Evolutionary conservation across 371 early-diverging fungal species (phyloP), one percentile per base, ranked within the genome.

Genomic region (Mucor racemosus): DNA sequence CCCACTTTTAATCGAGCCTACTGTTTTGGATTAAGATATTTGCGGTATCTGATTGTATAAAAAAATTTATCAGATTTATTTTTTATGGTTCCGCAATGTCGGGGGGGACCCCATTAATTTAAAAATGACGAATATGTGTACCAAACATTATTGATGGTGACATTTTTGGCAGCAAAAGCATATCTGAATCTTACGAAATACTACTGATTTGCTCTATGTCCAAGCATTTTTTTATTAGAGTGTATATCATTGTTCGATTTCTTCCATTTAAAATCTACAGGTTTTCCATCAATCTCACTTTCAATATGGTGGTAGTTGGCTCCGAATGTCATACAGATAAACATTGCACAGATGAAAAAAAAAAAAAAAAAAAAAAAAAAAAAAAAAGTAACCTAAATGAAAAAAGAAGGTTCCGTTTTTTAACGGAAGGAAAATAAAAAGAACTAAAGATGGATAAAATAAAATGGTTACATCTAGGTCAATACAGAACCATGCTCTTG

Each of bases 31-130:
- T 38, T 38, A 31, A 34, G n/a, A 14, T 44, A 15, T 19, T 42
- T 48, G 62, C 61, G 60, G 60, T 60, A 60, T 60, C 60, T 44
- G 60, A 60, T 60, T 50, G 9, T 17, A 48, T 19, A 36, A 19
- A 41, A 41, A 59, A 41, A 42, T 60, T 60, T 60, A 54, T 54
- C 54, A 54, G 54, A 33, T 54, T 54, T 21, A 48, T 7, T 8
- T 48, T 48, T 21, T 48, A 48, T 48, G 48, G 48, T 48, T 19
- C 48, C 48, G 48, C 48, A 48, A 26, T 1, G 26, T 3, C 1
- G 26, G 26, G 26, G 26, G 26, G 26, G 26, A 26, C 26, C 26
- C 26, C 26, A 26, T 1, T 26, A 26, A 26, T 26, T 26, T 26
- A 19, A 8, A 19, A 48, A 21, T 5, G 3, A 48, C 7, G 3